Conservation (phyloP, 805 yeast genomes). For the Jamesozyma jinghongensis region DNA sequence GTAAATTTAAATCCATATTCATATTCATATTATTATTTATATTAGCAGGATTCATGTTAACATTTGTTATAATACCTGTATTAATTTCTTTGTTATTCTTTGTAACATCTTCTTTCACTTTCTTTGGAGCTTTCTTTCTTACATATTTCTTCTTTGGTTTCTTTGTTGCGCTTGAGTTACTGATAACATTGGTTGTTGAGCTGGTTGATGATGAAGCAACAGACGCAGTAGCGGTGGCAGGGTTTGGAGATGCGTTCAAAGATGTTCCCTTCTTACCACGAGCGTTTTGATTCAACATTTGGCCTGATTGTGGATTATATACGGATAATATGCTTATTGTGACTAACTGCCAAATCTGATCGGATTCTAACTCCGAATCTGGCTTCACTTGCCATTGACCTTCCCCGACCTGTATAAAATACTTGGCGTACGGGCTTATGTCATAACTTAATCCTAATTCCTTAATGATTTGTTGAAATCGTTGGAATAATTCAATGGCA, state of each 20-base stretch:
- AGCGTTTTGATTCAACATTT: constrained; percentile 16
- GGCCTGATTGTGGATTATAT: constrained; percentile 23
- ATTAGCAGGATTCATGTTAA: not conserved
- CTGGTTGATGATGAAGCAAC: not conserved
- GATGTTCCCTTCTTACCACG: constrained; percentile 4
- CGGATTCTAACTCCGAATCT: constrained; percentile 20
- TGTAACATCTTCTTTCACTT: not conserved
- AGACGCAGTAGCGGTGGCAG: constrained; percentile 7
- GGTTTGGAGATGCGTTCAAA: constrained; percentile 17
- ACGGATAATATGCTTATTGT: constrained; percentile 20
- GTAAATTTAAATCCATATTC: constrained; percentile 20
- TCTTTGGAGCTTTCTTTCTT: constrained; percentile 4
- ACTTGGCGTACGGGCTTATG: constrained; percentile 25
- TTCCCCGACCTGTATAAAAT: constrained; percentile 22
- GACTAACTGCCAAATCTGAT: constrained; percentile 24
- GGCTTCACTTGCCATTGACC: constrained; percentile 24
- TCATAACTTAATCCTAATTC: constrained; percentile 27
- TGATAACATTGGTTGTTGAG: not conserved
- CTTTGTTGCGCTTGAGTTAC: constrained; percentile 5
- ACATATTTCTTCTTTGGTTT: constrained; percentile 8
- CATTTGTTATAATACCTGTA: too few relatives aligned
- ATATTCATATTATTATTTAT: constrained; percentile 8
- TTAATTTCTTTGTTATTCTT: not conserved
- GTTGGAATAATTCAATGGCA: constrained; percentile 27
- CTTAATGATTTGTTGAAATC: constrained; percentile 29